Conservation (phyloP, 768 basidiomycete species). For the Punctularia strigosozonata region DNA sequence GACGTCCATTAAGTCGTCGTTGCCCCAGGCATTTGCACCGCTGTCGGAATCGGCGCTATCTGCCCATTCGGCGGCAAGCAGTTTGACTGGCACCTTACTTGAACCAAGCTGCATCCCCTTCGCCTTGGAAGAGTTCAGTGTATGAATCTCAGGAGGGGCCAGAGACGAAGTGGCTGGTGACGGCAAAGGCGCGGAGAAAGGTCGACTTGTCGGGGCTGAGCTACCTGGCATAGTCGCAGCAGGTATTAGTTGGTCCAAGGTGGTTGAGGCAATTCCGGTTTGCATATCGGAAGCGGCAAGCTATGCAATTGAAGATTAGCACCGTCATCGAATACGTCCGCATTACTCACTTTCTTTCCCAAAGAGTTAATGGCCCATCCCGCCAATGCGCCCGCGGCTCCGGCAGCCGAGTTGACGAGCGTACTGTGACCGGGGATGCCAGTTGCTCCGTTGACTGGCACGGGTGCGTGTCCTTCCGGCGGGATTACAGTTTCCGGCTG, state of each 20-base stretch:
- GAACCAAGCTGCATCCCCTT: conserved; percentile 66
- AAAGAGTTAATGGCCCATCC: conserved; percentile 94
- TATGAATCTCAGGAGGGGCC: conserved; percentile 1
- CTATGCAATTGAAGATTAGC: conserved; percentile 20
- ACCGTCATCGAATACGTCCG: not conserved
- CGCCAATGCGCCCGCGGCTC: conserved; percentile 84
- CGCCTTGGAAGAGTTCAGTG: conserved; percentile 21
- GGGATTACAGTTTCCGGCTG: conserved; percentile 45
- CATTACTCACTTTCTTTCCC: conserved; percentile 55
- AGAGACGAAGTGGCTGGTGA: conserved; percentile 5
- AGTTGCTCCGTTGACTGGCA: too few relatives aligned
- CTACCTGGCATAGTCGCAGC: conserved; percentile 23
- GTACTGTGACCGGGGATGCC: conserved; percentile 25
- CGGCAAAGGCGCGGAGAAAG: not conserved
- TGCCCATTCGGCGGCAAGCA: conserved; percentile 41
- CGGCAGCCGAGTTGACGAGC: conserved; percentile 77
- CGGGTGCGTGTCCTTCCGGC: conserved; percentile 11
- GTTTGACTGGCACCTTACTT: conserved; percentile 29
- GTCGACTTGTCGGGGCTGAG: not conserved
- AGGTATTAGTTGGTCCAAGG: conserved; percentile 29
- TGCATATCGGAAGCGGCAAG: conserved; percentile 66
- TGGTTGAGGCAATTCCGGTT: conserved; percentile 47
- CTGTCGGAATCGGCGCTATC: conserved; percentile 42
- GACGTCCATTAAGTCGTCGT: conserved; percentile 81
- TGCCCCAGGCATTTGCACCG: conserved; percentile 48